These are phyloP conservation scores for Zygoascus ofunaensis DNA, from an alignment of 805 yeast species.

Conservation along the genomic window DNA sequence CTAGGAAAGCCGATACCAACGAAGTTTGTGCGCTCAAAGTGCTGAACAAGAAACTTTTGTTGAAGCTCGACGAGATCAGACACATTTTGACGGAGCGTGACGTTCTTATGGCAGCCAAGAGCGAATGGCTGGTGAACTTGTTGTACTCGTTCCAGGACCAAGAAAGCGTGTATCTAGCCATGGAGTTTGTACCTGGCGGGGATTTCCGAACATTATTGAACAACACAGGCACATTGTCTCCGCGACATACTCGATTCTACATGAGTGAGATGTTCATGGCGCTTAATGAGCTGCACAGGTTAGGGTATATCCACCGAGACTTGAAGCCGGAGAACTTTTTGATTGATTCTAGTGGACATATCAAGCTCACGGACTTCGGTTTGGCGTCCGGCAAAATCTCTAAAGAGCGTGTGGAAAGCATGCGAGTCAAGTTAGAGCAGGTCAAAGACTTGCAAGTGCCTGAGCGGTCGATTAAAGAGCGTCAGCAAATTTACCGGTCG, in stretches of 20 bases:
- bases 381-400: slow-evolving; percentile 94
- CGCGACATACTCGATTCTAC: slow-evolving; percentile 93
- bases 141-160: slow-evolving; percentile 92
- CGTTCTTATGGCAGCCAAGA: slow-evolving; percentile 87
- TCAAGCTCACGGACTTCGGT: slow-evolving; percentile 92
- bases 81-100: slow-evolving; percentile 96
- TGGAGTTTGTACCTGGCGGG: slow-evolving; percentile 99
- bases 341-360: slow-evolving; percentile 84
- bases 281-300: slow-evolving; percentile 83
- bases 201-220: slow-evolving; percentile 91
- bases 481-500: slow-evolving; percentile 79
- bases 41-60: slow-evolving; percentile 73
- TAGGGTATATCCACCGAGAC: slow-evolving; percentile 96
- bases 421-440: slow-evolving; percentile 55
- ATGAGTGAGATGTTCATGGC: slow-evolving; percentile 95
- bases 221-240: slow-evolving; percentile 85
- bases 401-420: slow-evolving; percentile 83
- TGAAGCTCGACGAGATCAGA: slow-evolving; percentile 87
- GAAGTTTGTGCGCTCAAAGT: slow-evolving; percentile 95
- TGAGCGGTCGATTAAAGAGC: slow-evolving; percentile 71
- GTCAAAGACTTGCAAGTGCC: slow-evolving; percentile 69
- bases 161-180: slow-evolving; percentile 83
- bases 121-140: slow-evolving; percentile 92
- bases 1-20: slow-evolving; percentile 85
- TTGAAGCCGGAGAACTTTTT: slow-evolving; percentile 90